These are phyloP conservation scores for Sporodiniella umbellata DNA, from an alignment of 371 early-diverging fungal species.

Conservation along the genomic window DNA sequence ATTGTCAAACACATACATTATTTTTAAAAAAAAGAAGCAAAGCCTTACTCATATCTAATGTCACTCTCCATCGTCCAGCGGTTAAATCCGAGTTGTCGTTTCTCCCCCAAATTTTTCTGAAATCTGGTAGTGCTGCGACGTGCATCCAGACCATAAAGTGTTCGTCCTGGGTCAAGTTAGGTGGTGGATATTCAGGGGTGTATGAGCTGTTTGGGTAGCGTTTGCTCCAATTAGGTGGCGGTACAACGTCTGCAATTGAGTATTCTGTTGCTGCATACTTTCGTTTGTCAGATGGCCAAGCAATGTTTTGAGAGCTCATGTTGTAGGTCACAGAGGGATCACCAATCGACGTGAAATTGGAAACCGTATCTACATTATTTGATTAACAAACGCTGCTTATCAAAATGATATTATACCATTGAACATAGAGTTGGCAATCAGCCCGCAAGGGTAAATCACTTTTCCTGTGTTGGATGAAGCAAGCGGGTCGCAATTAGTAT, in stretches of 20 bases:
- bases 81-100: slow-evolving; percentile 54
- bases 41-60: slow-evolving; percentile 69
- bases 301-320: slow-evolving; percentile 67
- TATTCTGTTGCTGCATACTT: slow-evolving; percentile 66
- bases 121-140: slow-evolving; percentile 92
- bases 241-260: slow-evolving; percentile 41
- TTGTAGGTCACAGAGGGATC: slow-evolving; percentile 32
- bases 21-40: too few relatives aligned
- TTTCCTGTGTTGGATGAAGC: slow-evolving; percentile 18
- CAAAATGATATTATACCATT: slow-evolving; percentile 53
- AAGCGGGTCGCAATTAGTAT: slow-evolving; percentile 59
- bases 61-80: slow-evolving; percentile 63
- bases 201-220: slow-evolving; percentile 60
- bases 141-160: slow-evolving; percentile 99
- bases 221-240: slow-evolving; percentile 78
- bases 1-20: too few relatives aligned
- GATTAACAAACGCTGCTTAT: neutral
- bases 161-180: slow-evolving; percentile 71
- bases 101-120: slow-evolving; percentile 94
- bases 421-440: slow-evolving; percentile 96
- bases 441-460: slow-evolving; percentile 92
- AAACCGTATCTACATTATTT: slow-evolving; percentile 15
- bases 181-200: slow-evolving; percentile 57
- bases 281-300: slow-evolving; percentile 83
- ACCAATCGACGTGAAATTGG: slow-evolving; percentile 14